Base-by-base conservation (phyloP, 2,329 filamentous ascomycete genomes). In the Neopestalotiopsis sp. region DNA sequence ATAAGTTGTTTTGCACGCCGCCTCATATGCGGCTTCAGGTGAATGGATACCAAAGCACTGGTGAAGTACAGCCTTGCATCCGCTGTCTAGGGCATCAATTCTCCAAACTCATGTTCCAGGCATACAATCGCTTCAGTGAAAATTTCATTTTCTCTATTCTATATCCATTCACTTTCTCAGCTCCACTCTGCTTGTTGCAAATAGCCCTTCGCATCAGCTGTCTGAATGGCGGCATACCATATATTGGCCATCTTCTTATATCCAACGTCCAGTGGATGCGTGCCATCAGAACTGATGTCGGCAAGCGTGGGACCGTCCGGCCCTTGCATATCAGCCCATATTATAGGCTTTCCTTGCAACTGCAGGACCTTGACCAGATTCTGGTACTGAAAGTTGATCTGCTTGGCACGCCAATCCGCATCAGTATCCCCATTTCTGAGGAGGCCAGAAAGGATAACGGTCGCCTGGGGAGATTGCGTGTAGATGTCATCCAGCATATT, bases 221-320 rank as follows among this genome's bases (percentile, higher is more conserved):
- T 70, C 58, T 75, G 65, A 64, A 81, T 76, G 9, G 75, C 78
- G 0, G 70, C 58, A 62, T 74, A 75, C 74, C 75, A 80, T 17
- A 81, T 70, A 1, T 66, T 38, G 2, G 78, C 80, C 79, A 82
- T 81, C 72, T 78, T 80, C 28, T 61, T 58, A 67, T 81, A 82
- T 0, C 80, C 81, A 0, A 24, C 72, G 58, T 81, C 76, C 24
- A 71, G 76, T 5, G 81, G 80, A 66, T 81, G 79, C 0, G 70
- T 78, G 49, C 77, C 77, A 67, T 81, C 80, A 5, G 70, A 72
- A 30, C 38, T 30, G n/a, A 81, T 67, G 42, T 81, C 76, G 2
- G 67, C 70, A 4, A 69, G 32, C 17, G 68, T 69, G 14, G 77
- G 77, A 2, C 78, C 76, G 10, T 65, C 67, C 10, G 72, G 64